Base-by-base conservation (phyloP, 2,329 filamentous ascomycete species). In the Aspergillus fumigatiaffinis region DNA sequence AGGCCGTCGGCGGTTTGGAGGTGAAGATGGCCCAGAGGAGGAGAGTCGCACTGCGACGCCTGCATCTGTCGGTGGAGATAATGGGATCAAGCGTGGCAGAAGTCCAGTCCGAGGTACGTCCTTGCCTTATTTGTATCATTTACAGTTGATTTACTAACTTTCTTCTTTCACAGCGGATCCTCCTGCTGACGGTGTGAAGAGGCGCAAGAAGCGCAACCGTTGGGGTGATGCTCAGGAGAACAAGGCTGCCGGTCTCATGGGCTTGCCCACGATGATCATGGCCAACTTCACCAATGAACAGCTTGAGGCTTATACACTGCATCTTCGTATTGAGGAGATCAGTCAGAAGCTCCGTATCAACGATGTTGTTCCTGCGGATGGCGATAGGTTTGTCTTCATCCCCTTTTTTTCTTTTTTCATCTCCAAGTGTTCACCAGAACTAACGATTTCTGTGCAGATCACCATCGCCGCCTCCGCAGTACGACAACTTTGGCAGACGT, bases 271-370 rank as follows among this genome's bases (percentile, higher is more conserved):
- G 17, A 91, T 93, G 71, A 97, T 99, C 75, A 87, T 93, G 77
- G 92, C 92, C 62, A 92, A 93, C 78, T 99, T 99, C 92, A 99
- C 94, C 55, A 93, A 89, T 72, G 94, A 99, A 78, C 94, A 99
- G 82, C 86, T 97, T 55, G 94, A 99, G 75, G 94, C 94, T 21
- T 99, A 99, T 75, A 94, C 92, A 23, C 82, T 97, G 66, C 93
- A 99, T 78, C 80, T 99, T 71, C 91, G 94, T 71, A 97, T 99
- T 71, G 93, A 99, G 76, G 94, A 99, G 78, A 99, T 99, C 71
- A 97, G 92, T 73, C 93, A 99, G 80, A 99, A 99, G 84, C 86
- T 99, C 66, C 89, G 93, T 71, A 99, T 99, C 76, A 95, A 97
- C 79, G 94, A 99, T 82, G 94, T 99, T 54, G 94, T 99, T 61